phyloP scores from a whole-genome alignment of 2,329 filamentous ascomycete genomes.

The Penicillium olsonii region DNA sequence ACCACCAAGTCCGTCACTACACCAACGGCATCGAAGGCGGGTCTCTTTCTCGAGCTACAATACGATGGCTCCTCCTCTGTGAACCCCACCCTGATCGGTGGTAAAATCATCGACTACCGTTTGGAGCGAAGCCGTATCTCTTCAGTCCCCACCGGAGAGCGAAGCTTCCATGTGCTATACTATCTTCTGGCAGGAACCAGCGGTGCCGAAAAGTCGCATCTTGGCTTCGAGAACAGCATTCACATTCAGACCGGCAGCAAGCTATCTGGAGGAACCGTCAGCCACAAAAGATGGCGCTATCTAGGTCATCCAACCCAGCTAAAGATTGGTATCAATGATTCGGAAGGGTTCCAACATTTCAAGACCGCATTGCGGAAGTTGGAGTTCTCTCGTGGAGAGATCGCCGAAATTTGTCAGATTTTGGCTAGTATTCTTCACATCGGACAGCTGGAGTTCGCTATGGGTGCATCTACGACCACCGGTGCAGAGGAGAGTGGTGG shows the following conservation, averaged over 20 bases:
- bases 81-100: conserved; percentile 85
- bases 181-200: conserved; percentile 93
- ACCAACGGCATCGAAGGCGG: conserved; percentile 91
- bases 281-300: conserved; percentile 90
- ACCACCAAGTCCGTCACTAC: conserved; percentile 97
- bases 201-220: conserved; percentile 81
- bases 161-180: conserved; percentile 94
- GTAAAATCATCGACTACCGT: conserved; percentile 90
- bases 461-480: conserved; percentile 73
- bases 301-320: conserved; percentile 94
- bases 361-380: conserved; percentile 93
- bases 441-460: conserved; percentile 92
- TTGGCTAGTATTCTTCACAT: conserved; percentile 95
- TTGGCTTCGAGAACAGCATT: conserved; percentile 61
- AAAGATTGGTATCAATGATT: conserved; percentile 94
- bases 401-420: conserved; percentile 95
- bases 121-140: conserved; percentile 89
- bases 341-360: conserved; percentile 94
- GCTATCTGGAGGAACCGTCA: conserved; percentile 54
- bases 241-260: conserved; percentile 48
- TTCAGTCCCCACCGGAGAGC: conserved; percentile 89
- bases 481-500: conserved; percentile 90
- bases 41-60: conserved; percentile 92
- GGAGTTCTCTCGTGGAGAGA: conserved; percentile 89
- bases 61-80: conserved; percentile 87